A percentile compares a stretch with the other conserved stretches of the same genome.
Conservation (phyloP, 2,329 filamentous ascomycete genomes). For the Triangularia setosa region DNA sequence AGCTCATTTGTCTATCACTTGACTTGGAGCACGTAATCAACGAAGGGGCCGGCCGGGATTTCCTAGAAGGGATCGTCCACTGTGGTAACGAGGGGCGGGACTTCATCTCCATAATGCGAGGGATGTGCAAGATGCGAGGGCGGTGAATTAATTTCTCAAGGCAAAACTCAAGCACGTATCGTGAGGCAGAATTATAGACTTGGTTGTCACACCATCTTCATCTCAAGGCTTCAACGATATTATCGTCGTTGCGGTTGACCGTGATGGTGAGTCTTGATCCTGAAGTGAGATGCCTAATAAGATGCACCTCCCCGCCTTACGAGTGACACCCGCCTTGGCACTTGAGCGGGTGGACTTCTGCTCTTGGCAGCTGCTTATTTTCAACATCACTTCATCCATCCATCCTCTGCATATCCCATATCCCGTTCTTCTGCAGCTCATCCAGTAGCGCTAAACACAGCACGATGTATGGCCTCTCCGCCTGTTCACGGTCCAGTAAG, state of each 20-base stretch:
- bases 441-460: neutral
- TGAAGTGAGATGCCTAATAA: conserved; percentile 1
- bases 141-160: neutral
- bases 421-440: neutral
- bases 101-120: neutral
- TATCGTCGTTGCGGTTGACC: neutral
- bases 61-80: neutral
- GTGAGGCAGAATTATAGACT: neutral
- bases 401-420: neutral
- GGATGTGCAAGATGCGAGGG: neutral
- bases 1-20: neutral
- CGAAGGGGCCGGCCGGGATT: neutral
- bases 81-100: neutral
- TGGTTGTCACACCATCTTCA: neutral
- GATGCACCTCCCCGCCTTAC: neutral
- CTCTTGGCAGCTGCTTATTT: neutral
- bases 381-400: neutral
- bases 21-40: neutral
- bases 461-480: neutral
- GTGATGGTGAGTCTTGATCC: neutral
- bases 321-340: neutral
- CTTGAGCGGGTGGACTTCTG: neutral
- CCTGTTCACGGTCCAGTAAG: neutral
- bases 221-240: neutral
- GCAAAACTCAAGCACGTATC: neutral